Evolutionary conservation across 441 rosid genomes (phyloP).

Genomic region (Adansonia madagascariensis): DNA sequence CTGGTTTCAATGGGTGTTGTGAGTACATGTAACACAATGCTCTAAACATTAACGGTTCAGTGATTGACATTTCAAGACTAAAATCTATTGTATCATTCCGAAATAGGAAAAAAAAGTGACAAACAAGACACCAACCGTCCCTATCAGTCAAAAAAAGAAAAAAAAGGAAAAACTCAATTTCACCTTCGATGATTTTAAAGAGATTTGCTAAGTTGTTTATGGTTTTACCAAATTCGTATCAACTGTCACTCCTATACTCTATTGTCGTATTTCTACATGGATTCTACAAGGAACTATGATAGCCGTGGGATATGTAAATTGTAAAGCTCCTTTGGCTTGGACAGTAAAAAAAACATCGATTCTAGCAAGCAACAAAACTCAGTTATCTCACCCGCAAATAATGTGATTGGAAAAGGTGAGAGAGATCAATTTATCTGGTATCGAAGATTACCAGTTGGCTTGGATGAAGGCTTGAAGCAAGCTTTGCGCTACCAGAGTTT

Average conservation of each 20-base stretch:
- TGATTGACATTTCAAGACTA: not conserved
- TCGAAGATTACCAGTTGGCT: conserved; percentile 27
- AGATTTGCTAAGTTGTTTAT: not conserved
- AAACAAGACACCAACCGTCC: too few relatives aligned
- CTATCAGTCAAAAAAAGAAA: too few relatives aligned
- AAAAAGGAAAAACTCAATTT: too few relatives aligned
- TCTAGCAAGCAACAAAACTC: not conserved
- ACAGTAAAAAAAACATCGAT: not conserved
- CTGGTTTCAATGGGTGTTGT: too few relatives aligned
- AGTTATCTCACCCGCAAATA: not conserved
- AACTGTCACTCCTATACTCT: not conserved
- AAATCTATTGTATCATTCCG: too few relatives aligned
- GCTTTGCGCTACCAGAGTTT: conserved; percentile 53
- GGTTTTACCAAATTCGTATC: not conserved
- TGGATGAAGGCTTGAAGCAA: conserved; percentile 55
- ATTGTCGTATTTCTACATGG: not conserved
- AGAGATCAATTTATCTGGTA: not conserved
- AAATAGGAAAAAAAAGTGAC: too few relatives aligned
- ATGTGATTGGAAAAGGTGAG: not conserved
- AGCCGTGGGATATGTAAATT: not conserved
- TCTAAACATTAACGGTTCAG: not conserved
- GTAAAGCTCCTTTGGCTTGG: not conserved
- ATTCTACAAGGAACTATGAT: not conserved
- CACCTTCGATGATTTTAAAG: not conserved
- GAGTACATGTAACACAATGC: not conserved